Base-by-base conservation (phyloP, 306 rosid genomes). In the Quercus variabilis region DNA sequence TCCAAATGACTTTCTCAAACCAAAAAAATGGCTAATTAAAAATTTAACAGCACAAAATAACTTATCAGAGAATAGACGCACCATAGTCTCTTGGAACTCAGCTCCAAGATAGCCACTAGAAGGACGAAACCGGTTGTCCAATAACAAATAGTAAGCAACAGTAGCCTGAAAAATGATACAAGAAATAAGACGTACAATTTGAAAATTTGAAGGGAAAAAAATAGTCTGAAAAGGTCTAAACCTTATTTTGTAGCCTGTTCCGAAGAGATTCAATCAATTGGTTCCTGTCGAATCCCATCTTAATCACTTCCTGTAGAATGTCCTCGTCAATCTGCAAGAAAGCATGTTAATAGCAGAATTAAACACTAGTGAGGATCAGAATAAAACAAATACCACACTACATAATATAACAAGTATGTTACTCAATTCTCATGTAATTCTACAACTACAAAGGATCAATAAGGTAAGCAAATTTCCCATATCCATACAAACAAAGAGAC, bases 61-160 rank as follows among this genome's bases (percentile, higher is more conserved):
- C 52, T 65, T 46, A 58, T 26, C 62, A 31, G 33, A 71, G 58
- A 80, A 64, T 46, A 41, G 83, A 68, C 88, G 18, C 76, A 94
- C 99, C 92, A 87, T 79, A 23, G 89, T 87, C 87, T 94, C 99
- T 85, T 92, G 97, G 84, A 92, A 88, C 82, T 92, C 97, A 58
- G 94, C 97, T 30, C 95, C 97, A 80, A 92, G 99, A 86, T 94
- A 94, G 86, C 99, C 97, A 57, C 81, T 89, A 19, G 95, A 90
- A 79, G 88, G 92, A 73, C 97, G 92, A 71, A 88, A 94, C 21
- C 92, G 92, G 31, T 89, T 89, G 80, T 93, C 99, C 90, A 92
- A 60, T 77, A 92, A 74, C 87, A 92, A 85, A 81, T 92, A 91
- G 82, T 94, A 94, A 33, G 99, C 90, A 26, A 94, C 97, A 21